phyloP scores from a whole-genome alignment of 768 basidiomycete species.

The Suillus sp. region DNA sequence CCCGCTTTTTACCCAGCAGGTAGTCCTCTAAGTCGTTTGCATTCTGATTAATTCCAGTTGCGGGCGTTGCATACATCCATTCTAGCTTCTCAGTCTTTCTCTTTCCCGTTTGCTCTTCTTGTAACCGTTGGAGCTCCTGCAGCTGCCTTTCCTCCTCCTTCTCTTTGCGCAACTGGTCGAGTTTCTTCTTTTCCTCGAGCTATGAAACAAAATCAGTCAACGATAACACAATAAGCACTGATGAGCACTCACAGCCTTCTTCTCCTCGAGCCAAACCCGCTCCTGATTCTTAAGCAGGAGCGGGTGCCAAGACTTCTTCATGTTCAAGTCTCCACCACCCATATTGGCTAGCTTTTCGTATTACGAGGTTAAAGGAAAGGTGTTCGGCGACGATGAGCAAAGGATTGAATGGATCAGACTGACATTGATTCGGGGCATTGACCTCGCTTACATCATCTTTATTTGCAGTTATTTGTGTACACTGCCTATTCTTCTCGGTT shows the following conservation, averaged over 20 bases:
- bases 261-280: constrained; percentile 98
- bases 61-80: constrained; percentile 99
- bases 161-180: constrained; percentile 95
- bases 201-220: constrained; percentile 35
- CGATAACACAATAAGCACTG: background rate
- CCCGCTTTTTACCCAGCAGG: constrained; percentile 94
- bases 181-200: constrained; percentile 99
- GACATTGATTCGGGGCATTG: constrained; percentile 2
- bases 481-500: constrained; percentile 1
- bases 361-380: constrained; percentile 8
- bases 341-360: constrained; percentile 58
- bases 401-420: constrained; percentile 16
- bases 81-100: constrained; percentile 93
- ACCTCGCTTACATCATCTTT: constrained; percentile 17
- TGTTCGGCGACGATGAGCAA: constrained; percentile 16
- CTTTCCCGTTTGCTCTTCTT: constrained; percentile 94
- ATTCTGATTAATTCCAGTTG: constrained; percentile 83
- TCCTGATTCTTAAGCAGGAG: constrained; percentile 98
- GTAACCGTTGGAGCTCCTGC: constrained; percentile 92
- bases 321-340: constrained; percentile 98
- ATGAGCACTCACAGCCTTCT: constrained; percentile 75
- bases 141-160: constrained; percentile 97
- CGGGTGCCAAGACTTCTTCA: constrained; percentile 99
- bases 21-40: constrained; percentile 95
- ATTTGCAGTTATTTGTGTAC: constrained; percentile 36